Evolutionary conservation across 139 green algal species (phyloP).

Genomic region (Desmodesmus armatus): DNA sequence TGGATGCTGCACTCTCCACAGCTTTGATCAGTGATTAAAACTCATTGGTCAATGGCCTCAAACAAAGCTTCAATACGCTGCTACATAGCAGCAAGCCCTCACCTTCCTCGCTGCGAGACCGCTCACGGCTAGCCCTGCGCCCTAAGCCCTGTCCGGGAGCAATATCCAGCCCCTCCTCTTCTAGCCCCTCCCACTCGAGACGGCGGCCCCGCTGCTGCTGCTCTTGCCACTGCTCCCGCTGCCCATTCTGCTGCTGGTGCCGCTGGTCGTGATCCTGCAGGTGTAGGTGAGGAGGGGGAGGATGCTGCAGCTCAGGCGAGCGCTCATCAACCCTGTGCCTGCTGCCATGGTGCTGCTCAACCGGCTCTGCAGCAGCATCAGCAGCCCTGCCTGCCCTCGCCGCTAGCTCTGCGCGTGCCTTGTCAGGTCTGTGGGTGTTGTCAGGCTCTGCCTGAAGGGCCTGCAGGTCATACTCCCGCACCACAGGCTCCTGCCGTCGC

Average conservation of each 20-base stretch:
- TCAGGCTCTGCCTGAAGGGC: slow-evolving; percentile 14
- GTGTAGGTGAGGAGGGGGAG: not conserved
- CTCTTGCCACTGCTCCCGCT: not conserved
- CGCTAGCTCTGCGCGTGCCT: too few species aligned
- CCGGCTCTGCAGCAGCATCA: not conserved
- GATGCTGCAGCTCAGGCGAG: too few species aligned
- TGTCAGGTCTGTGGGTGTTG: too few species aligned
- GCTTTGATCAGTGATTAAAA: too few species aligned
- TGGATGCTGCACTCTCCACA: too few species aligned
- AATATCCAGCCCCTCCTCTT: slow-evolving; percentile 30
- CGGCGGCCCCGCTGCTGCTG: not conserved
- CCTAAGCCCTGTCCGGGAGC: slow-evolving; percentile 25
- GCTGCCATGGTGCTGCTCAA: too few species aligned
- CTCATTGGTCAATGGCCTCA: too few species aligned
- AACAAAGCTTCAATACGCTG: not conserved
- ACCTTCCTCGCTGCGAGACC: slow-evolving; percentile 38
- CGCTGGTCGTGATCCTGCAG: not conserved
- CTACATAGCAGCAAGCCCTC: not conserved
- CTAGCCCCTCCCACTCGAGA: too few species aligned
- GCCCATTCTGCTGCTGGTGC: not conserved
- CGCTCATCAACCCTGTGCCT: too few species aligned
- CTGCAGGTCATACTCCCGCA: slow-evolving; percentile 32
- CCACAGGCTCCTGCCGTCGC: not conserved
- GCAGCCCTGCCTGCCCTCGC: too few species aligned
- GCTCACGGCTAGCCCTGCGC: not conserved